phyloP scores from a whole-genome alignment of 2,329 filamentous ascomycete species.

The Stagonosporopsis chrysanthemi region DNA sequence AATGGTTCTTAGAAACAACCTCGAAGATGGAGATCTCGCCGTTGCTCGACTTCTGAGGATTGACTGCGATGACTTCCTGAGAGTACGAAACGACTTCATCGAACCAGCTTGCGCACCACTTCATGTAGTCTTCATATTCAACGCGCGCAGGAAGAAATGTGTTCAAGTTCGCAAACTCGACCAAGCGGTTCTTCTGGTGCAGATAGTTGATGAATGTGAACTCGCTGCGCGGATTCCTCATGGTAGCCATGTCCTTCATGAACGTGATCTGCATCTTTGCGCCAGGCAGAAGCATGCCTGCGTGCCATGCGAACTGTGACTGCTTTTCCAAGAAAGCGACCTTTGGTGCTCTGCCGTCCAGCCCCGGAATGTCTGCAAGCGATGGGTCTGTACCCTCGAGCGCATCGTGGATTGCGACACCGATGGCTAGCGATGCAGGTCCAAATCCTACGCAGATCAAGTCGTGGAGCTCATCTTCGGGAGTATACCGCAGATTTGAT shows the following conservation, averaged over 20 bases:
- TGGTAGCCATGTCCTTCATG: conserved; percentile 91
- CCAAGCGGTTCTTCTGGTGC: conserved; percentile 78
- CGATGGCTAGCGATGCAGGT: conserved; percentile 87
- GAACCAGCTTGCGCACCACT: conserved; percentile 88
- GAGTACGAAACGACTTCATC: conserved; percentile 75
- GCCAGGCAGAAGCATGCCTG: conserved; percentile 91
- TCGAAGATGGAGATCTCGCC: conserved; percentile 69
- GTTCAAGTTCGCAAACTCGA: conserved; percentile 88
- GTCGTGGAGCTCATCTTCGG: conserved; percentile 74
- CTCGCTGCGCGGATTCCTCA: conserved; percentile 84
- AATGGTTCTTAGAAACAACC: conserved; percentile 69
- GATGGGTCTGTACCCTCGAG: conserved; percentile 50
- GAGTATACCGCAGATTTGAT: conserved; percentile 61
- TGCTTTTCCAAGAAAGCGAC: conserved; percentile 91
- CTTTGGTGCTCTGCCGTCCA: conserved; percentile 63
- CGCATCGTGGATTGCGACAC: conserved; percentile 86
- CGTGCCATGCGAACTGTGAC: conserved; percentile 84
- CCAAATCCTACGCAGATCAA: conserved; percentile 92
- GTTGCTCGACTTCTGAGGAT: conserved; percentile 63
- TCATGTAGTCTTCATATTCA: conserved; percentile 95
- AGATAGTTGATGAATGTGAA: conserved; percentile 98
- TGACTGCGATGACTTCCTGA: conserved; percentile 76
- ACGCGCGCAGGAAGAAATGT: conserved; percentile 86
- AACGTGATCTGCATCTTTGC: conserved; percentile 98
- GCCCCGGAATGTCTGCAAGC: conserved; percentile 41